Conservation (phyloP, 768 basidiomycete genomes). For the Dictyophora rubrovolvata region DNA sequence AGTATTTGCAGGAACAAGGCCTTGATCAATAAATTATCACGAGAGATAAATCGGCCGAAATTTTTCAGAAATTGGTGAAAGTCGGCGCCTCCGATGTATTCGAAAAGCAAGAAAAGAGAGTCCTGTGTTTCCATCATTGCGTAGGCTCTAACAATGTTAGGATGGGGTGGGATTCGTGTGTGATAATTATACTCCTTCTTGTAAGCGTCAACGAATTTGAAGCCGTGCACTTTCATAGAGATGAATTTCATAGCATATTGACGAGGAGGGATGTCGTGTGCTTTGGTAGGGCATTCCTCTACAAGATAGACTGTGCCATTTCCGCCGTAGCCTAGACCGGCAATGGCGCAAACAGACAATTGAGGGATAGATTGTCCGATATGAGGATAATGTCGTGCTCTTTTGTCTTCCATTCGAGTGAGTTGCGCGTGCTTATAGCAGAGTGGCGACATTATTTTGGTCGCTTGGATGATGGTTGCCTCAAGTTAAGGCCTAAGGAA, state of each 20-base stretch:
- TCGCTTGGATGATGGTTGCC: too few species aligned
- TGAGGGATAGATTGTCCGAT: too few species aligned
- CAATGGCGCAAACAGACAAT: too few species aligned
- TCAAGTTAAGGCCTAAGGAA: too few species aligned
- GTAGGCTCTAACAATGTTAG: conserved; percentile 52
- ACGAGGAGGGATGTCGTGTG: neutral
- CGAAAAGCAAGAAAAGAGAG: conserved; percentile 57
- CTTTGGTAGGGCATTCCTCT: too few species aligned
- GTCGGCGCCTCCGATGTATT: conserved; percentile 58
- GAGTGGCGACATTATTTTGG: too few species aligned
- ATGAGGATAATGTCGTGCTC: too few species aligned
- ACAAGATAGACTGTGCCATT: too few species aligned
- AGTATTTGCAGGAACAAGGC: conserved; percentile 88
- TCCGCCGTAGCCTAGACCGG: too few species aligned
- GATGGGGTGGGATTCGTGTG: neutral
- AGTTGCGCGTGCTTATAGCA: too few species aligned
- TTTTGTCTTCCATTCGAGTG: too few species aligned
- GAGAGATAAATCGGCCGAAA: conserved; percentile 68
- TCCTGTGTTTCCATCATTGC: conserved; percentile 48
- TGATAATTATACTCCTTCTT: neutral
- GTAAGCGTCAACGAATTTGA: neutral
- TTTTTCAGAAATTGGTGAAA: conserved; percentile 85
- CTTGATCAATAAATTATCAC: conserved; percentile 68
- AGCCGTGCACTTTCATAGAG: neutral
- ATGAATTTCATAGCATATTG: neutral